phyloP scores from a whole-genome alignment of 2,329 filamentous ascomycete species.

The Seiridium unicorne region DNA sequence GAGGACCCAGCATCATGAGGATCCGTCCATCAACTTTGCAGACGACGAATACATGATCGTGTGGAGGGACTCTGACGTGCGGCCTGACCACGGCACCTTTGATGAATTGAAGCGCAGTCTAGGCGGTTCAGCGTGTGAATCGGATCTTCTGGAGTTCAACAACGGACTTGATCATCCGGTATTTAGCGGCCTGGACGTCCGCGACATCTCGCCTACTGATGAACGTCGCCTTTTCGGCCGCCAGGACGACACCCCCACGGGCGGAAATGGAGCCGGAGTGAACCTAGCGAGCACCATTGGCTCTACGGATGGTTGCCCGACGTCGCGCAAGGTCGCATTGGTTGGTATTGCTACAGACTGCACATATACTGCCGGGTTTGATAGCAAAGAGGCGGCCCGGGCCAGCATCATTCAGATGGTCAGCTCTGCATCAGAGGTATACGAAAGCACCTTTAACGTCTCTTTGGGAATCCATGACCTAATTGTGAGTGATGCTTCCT shows the following conservation, averaged over 20 bases:
- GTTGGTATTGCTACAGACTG: constrained; percentile 94
- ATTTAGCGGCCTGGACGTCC: constrained; percentile 49
- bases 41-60: constrained; percentile 79
- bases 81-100: constrained; percentile 38
- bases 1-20: constrained; percentile 66
- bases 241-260: constrained; percentile 66
- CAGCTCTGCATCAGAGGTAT: constrained; percentile 83
- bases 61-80: constrained; percentile 87
- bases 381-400: constrained; percentile 60
- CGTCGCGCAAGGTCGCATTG: constrained; percentile 85
- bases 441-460: constrained; percentile 92
- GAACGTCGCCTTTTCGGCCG: constrained; percentile 69
- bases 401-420: constrained; percentile 79
- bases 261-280: constrained; percentile 75
- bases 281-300: constrained; percentile 81
- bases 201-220: constrained; percentile 59
- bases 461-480: constrained; percentile 87
- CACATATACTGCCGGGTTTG: constrained; percentile 75
- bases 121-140: constrained; percentile 57
- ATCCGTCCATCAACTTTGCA: constrained; percentile 62
- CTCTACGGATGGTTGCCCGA: constrained; percentile 78
- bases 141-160: constrained; percentile 81
- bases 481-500: constrained; percentile 72
- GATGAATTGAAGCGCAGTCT: constrained; percentile 62
- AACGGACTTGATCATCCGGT: constrained; percentile 68